Conservation (phyloP, 768 basidiomycete species). For the Auriculariales sp. region DNA sequence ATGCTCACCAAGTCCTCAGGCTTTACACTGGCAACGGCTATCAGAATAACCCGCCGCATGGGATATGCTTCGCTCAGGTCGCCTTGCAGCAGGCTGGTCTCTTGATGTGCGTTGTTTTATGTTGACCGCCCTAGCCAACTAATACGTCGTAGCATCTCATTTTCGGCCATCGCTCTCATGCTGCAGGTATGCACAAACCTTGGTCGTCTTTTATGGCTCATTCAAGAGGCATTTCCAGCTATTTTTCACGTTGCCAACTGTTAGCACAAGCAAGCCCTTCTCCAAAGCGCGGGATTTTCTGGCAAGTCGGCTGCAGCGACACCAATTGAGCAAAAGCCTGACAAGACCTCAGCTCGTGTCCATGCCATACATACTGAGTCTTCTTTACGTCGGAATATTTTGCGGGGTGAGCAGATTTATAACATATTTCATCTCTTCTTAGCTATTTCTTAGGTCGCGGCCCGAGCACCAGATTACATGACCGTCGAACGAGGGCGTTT, state of each 20-base stretch:
- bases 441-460: neutral
- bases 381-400: neutral
- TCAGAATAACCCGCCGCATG: neutral
- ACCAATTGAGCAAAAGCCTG: too few relatives aligned
- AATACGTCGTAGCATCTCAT: neutral
- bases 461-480: too few relatives aligned
- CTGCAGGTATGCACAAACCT: neutral
- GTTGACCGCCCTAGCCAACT: neutral
- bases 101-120: neutral
- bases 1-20: neutral
- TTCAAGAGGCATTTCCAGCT: neutral
- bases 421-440: neutral
- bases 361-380: neutral
- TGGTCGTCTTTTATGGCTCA: too few relatives aligned
- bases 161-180: neutral
- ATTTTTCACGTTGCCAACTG: neutral
- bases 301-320: too few relatives aligned
- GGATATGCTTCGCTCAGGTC: neutral
- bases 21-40: neutral
- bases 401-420: neutral
- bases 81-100: neutral
- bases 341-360: neutral
- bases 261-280: neutral
- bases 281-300: neutral
- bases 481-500: neutral